Evolutionary conservation across 805 yeast genomes (phyloP).

Genomic region (Torulaspora gathmanii): DNA sequence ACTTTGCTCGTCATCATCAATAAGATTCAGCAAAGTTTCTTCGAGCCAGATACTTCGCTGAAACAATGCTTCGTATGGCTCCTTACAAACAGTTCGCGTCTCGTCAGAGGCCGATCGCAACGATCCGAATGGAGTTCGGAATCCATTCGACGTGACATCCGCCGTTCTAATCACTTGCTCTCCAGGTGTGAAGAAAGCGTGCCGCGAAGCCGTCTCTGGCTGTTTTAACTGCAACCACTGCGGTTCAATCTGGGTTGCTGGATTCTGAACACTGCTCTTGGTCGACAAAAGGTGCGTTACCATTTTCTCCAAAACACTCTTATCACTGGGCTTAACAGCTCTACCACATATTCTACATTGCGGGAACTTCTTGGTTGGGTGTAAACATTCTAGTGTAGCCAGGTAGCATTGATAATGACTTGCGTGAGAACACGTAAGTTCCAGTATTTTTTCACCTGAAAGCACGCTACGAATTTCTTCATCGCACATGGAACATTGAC

Average conservation of each 20-base stretch:
- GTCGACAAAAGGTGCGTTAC: constrained; percentile 18
- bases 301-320: constrained; percentile 28
- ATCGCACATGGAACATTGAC: constrained; percentile 42
- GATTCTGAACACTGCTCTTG: not conserved
- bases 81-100: not conserved
- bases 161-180: constrained; percentile 32
- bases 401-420: constrained; percentile 44
- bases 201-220: constrained; percentile 9
- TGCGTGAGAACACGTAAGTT: constrained; percentile 42
- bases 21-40: not conserved
- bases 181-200: constrained; percentile 24
- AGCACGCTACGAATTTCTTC: constrained; percentile 40
- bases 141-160: constrained; percentile 30
- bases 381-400: constrained; percentile 26
- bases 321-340: constrained; percentile 28
- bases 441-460: constrained; percentile 42
- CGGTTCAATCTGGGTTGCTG: constrained; percentile 6
- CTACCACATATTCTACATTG: constrained; percentile 29
- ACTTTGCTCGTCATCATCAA: not conserved
- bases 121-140: constrained; percentile 15
- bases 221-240: constrained; percentile 22
- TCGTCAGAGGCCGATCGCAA: not conserved
- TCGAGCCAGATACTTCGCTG: not conserved
- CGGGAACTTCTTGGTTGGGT: constrained; percentile 21
- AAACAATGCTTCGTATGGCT: not conserved